Conservation (phyloP, 1,139 yeast species). For the Pneumocystis wakefieldiae region DNA sequence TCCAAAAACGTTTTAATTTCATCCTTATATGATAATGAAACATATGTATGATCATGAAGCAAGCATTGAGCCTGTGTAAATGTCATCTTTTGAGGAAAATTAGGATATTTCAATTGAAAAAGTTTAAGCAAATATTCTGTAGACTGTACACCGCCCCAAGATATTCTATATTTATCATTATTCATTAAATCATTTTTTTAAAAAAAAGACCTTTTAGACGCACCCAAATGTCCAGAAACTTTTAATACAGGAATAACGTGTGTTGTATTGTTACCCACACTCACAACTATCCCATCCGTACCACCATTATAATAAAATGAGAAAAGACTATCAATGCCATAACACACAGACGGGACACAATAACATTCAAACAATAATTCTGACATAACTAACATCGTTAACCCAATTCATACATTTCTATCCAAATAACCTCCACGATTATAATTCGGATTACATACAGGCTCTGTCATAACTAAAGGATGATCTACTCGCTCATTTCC, state of each 20-base stretch:
- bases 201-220: slow-evolving; percentile 40
- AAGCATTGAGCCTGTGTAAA: slow-evolving; percentile 49
- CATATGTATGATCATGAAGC: slow-evolving; percentile 64
- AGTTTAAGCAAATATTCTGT: slow-evolving; percentile 48
- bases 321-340: slow-evolving; percentile 72
- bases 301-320: slow-evolving; percentile 42
- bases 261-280: slow-evolving; percentile 72
- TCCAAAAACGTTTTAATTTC: slow-evolving; percentile 48
- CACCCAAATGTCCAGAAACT: slow-evolving; percentile 42
- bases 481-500: slow-evolving; percentile 47
- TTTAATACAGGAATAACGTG: slow-evolving; percentile 65
- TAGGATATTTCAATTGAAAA: slow-evolving; percentile 73
- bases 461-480: slow-evolving; percentile 73
- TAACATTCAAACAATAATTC: slow-evolving; percentile 76
- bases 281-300: slow-evolving; percentile 55
- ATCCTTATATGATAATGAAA: slow-evolving; percentile 43
- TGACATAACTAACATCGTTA: slow-evolving; percentile 31
- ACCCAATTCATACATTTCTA: too few relatives aligned
- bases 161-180: slow-evolving; percentile 27
- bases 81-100: slow-evolving; percentile 64
- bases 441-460: slow-evolving; percentile 49
- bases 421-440: slow-evolving; percentile 39
- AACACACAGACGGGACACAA: slow-evolving; percentile 52
- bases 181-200: not conserved
- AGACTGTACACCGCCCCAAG: slow-evolving; percentile 81